Conservation (phyloP, 805 yeast species). For the Millerozyma acaciae region DNA sequence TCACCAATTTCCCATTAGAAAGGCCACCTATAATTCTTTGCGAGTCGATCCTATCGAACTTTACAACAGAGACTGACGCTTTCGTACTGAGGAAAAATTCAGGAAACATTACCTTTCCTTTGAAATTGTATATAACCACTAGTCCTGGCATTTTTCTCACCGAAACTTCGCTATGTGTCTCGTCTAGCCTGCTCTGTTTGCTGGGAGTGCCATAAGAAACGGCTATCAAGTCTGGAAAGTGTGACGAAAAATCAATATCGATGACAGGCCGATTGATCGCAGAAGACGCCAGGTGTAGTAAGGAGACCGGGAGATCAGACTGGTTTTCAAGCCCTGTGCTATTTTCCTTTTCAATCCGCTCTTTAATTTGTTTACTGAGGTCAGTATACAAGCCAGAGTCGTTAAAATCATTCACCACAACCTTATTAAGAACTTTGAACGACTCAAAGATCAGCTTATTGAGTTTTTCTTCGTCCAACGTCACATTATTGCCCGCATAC, state of each 20-base stretch:
- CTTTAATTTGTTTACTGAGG: too few relatives aligned
- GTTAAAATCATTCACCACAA: conserved; percentile 9
- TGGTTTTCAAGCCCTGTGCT: too few relatives aligned
- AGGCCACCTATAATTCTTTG: conserved; percentile 47
- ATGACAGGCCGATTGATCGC: too few relatives aligned
- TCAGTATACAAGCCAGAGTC: conserved; percentile 5
- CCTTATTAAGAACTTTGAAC: conserved; percentile 20
- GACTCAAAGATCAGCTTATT: conserved; percentile 20
- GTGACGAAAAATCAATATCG: conserved; percentile 30
- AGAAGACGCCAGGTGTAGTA: too few relatives aligned
- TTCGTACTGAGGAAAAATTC: conserved; percentile 41
- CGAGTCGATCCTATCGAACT: conserved; percentile 37
- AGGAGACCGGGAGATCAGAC: too few relatives aligned
- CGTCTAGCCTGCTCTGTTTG: not conserved
- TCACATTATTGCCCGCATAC: not conserved
- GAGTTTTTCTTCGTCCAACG: conserved; percentile 17
- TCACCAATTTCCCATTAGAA: conserved; percentile 45
- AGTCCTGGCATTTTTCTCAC: conserved; percentile 16
- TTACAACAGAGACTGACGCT: conserved; percentile 35
- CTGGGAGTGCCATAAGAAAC: conserved; percentile 8
- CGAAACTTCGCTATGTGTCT: not conserved
- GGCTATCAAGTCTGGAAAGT: conserved; percentile 29
- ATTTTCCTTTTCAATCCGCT: too few relatives aligned
- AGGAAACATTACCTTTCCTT: conserved; percentile 15
- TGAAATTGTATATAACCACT: conserved; percentile 32